phyloP scores from a whole-genome alignment of 306 rosid species.

The Pyrus pyrifolia region DNA sequence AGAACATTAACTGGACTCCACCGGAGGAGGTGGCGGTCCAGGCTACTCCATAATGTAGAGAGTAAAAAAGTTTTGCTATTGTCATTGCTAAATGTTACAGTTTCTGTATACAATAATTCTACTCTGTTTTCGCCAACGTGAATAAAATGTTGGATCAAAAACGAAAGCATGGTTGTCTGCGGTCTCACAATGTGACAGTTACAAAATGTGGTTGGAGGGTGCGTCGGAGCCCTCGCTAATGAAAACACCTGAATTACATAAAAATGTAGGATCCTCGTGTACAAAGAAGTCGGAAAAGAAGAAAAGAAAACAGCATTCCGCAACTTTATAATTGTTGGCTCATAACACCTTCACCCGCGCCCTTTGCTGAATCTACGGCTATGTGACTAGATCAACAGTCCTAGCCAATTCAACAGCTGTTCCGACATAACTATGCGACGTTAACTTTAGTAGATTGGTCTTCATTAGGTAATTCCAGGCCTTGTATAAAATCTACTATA shows the following conservation, averaged over 20 bases:
- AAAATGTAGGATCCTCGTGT: background rate
- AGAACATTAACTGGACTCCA: slow-evolving; percentile 80
- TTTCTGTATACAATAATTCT: background rate
- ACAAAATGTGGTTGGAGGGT: no score
- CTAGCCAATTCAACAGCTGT: slow-evolving; percentile 76
- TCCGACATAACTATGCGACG: slow-evolving; percentile 78
- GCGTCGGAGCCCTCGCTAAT: no score
- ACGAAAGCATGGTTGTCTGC: background rate
- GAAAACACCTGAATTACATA: no score
- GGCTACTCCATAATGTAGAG: slow-evolving; percentile 61
- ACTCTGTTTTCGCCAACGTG: background rate
- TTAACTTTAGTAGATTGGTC: slow-evolving; percentile 47
- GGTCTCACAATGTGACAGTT: background rate
- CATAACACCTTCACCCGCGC: slow-evolving; percentile 6
- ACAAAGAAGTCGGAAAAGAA: background rate
- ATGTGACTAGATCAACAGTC: slow-evolving; percentile 17
- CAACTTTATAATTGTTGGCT: background rate
- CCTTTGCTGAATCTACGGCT: slow-evolving; percentile 28
- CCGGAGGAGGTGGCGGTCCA: slow-evolving; percentile 99
- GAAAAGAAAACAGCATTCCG: background rate
- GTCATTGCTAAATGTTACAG: background rate
- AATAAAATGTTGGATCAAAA: background rate
- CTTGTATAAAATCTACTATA: slow-evolving; percentile 61
- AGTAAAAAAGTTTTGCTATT: background rate
- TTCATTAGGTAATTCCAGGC: slow-evolving; percentile 69